phyloP scores from a whole-genome alignment of 176 grass and related monocot species.

The Carex kokanica region DNA sequence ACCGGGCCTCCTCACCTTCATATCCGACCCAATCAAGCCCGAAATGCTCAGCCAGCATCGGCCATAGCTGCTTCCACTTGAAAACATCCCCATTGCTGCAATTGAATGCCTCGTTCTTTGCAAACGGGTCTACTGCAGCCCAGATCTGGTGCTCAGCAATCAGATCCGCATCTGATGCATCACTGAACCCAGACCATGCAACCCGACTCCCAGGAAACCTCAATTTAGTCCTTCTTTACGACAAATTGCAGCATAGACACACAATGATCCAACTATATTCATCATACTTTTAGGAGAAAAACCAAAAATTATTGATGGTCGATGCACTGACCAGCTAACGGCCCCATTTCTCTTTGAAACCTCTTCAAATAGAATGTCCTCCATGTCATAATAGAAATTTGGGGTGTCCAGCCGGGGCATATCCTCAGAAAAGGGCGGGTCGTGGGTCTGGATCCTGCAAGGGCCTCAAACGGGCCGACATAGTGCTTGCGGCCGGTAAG shows the following conservation, averaged over 20 bases:
- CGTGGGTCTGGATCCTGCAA: neutral
- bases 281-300: constrained; percentile 69
- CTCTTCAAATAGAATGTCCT: constrained; percentile 40
- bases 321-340: constrained; percentile 48
- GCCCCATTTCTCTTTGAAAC: constrained; percentile 31
- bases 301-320: constrained; percentile 52
- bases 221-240: constrained; percentile 45
- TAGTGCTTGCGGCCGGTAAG: constrained; percentile 46
- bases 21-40: constrained; percentile 59
- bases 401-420: constrained; percentile 30
- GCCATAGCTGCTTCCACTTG: constrained; percentile 88
- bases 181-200: constrained; percentile 61
- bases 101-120: constrained; percentile 82
- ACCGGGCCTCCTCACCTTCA: constrained; percentile 54
- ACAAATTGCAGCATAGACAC: constrained; percentile 82
- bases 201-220: constrained; percentile 45
- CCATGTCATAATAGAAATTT: constrained; percentile 44
- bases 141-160: constrained; percentile 91
- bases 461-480: neutral
- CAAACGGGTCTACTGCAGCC: constrained; percentile 68
- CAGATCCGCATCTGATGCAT: constrained; percentile 71
- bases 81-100: constrained; percentile 78
- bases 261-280: constrained; percentile 68
- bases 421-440: constrained; percentile 39
- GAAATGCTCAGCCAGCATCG: constrained; percentile 60